Base-by-base conservation (phyloP, 805 yeast genomes). In the Metschnikowia corniflorae region DNA sequence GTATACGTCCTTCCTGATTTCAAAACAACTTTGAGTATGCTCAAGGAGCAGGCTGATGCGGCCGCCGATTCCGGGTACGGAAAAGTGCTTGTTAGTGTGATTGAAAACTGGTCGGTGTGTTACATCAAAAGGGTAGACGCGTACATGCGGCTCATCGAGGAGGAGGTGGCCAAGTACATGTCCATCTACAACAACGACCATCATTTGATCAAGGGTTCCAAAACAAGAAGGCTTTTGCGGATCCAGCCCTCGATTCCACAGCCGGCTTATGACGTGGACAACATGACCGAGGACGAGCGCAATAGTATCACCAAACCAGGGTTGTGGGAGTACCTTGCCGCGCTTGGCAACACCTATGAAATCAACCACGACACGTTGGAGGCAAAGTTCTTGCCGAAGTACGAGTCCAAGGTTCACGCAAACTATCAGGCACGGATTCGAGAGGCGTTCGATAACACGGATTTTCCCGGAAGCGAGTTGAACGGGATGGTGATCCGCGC, bases 51-150 rank as follows among this genome's bases (percentile, higher is more conserved):
- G 57, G 81, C 86, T 12, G 94, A 84, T 43, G 89, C 84, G 6
- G 93, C 95, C 0, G 85, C 88, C 0, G 89, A 82, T 21, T 78
- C 91, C 3, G 86, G 86, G 3, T 88, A 85, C 58, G 86, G 88
- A 6, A 74, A 80, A 44, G 83, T 87, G 18, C 66, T 87, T 22
- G 79, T 80, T 9, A 93, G 91, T 16, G 93, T 86, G 9, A 76
- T 87, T 12, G 80, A 74, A 35, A 78, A 81, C 41, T 84, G 88
- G 68, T 75, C 82, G 21, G 65, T 63, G 6, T 66, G 84, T 33
- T 67, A 86, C 43, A 64, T 73, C 32, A 59, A 70, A 35, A 68
- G 95, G 44, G 87, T 84, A 44, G 63, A 65, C 18, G 72, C 71
- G 36, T 87, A 91, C 83, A 69, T 70, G 42, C 50, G 51, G 7